Conservation (phyloP, 768 basidiomycete genomes). For the Sporobolomyces roseus region DNA sequence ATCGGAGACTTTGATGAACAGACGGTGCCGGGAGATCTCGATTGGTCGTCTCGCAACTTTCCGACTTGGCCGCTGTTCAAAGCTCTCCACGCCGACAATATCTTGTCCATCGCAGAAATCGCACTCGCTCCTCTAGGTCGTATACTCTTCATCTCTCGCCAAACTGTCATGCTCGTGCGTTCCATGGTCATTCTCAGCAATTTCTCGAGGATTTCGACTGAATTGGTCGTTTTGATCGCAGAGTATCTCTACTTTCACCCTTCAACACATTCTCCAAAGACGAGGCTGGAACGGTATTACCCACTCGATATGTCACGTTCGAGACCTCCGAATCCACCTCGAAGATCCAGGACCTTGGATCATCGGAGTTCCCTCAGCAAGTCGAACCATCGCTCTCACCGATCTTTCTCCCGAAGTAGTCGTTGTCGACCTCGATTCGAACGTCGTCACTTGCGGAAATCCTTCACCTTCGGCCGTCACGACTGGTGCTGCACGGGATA, state of each 20-base stretch:
- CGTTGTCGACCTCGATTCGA: slow-evolving; percentile 73
- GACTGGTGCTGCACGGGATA: slow-evolving; percentile 29
- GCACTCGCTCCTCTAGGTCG: slow-evolving; percentile 82
- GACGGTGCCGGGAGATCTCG: slow-evolving; percentile 44
- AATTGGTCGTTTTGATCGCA: background rate
- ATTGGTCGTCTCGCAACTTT: slow-evolving; percentile 48
- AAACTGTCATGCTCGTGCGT: slow-evolving; percentile 77
- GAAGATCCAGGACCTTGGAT: slow-evolving; percentile 96
- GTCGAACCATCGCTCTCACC: slow-evolving; percentile 69
- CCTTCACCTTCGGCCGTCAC: slow-evolving; percentile 18
- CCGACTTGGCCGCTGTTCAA: slow-evolving; percentile 97
- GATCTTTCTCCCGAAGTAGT: slow-evolving; percentile 67
- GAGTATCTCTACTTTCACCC: slow-evolving; percentile 51
- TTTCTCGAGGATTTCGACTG: background rate
- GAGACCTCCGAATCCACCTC: slow-evolving; percentile 87
- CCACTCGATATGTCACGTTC: slow-evolving; percentile 56
- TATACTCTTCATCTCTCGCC: slow-evolving; percentile 78
- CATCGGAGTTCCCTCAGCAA: slow-evolving; percentile 80
- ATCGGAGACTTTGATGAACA: slow-evolving; percentile 31
- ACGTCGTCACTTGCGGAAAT: slow-evolving; percentile 38
- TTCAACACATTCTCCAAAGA: slow-evolving; percentile 86
- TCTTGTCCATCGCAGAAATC: slow-evolving; percentile 79
- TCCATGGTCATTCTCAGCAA: background rate
- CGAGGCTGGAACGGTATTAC: slow-evolving; percentile 63
- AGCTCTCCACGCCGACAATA: slow-evolving; percentile 85